Evolutionary conservation across 768 basidiomycete species (phyloP), one percentile per base, ranked within the genome.

Genomic region (Amanita pallidorosea): DNA sequence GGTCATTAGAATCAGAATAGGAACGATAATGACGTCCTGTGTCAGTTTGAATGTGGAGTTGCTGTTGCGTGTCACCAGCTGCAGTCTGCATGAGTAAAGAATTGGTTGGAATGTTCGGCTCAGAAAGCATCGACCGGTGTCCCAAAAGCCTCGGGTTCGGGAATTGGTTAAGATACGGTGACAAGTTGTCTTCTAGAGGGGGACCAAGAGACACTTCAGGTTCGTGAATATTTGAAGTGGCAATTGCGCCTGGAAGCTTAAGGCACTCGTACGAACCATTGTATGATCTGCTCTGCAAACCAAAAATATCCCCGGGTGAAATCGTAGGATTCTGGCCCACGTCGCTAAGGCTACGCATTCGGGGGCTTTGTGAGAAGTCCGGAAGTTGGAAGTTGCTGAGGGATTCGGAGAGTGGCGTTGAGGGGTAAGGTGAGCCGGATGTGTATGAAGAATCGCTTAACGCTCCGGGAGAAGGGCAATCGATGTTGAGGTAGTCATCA

Each of bases 391-490:
- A 33, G 25, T 36, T 41, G 31, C 34, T 34, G 8, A 51, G 34
- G 12, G 40, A 33, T 20, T 44, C 22, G 9, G 22, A 17, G 23
- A 50, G 37, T 25, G 50, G 50, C 50, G 50, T 51, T 9, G 41
- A 33, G 12, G 43, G 50, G n/a, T 31, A 33, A 25, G 50, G 50
- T 3, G 50, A 51, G 31, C 33, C 41, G 1, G 40, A n/a, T 3
- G 41, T 50, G 7, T 42, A 34, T 12, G 41, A 51, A 2, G 50
- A 51, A 20, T 51, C 50, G 17, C 40, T 31, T n/a, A 49, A 18
- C 17, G 49, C 49, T 34, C 41, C 35, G 3, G 50, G 50, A 5
- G 50, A 51, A 27, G 50, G 50, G 18, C 50, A 51, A 15, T 51
- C 50, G 7, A 36, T 31, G 20, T 23, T 18, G 20, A 35, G 34